Conservation (phyloP, 768 basidiomycete genomes). For the Boletus huronensis region DNA sequence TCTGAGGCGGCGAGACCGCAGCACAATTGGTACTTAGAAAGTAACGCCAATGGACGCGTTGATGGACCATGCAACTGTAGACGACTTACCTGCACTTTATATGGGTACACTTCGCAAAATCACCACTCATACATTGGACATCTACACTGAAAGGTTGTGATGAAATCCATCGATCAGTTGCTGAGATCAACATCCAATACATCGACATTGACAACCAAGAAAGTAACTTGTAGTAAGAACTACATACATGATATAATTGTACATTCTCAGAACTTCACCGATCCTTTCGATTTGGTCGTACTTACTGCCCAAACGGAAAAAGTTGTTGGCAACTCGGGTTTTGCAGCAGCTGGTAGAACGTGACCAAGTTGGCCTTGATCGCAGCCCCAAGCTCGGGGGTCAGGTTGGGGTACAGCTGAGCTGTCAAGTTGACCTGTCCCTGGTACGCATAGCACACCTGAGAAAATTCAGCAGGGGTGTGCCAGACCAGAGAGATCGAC, state of each 20-base stretch:
- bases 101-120: not conserved
- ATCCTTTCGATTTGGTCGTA: not conserved
- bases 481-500: not conserved
- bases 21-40: too few species aligned
- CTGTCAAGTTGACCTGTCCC: not conserved
- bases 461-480: not conserved
- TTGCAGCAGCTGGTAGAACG: not conserved
- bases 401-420: not conserved
- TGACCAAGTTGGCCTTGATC: not conserved
- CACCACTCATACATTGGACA: not conserved
- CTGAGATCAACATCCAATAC: not conserved
- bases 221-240: not conserved
- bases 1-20: too few species aligned
- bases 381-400: not conserved
- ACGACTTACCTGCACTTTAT: too few species aligned
- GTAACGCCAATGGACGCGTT: too few species aligned
- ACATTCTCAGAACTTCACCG: not conserved
- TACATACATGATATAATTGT: not conserved
- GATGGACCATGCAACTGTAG: too few species aligned
- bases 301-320: not conserved
- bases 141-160: not conserved
- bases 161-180: not conserved
- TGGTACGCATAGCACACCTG: not conserved
- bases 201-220: not conserved
- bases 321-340: not conserved